Percentiles rank a stretch among this genome's conserved stretches.
These are phyloP conservation scores for Pterocarpus santalinus DNA, from an alignment of 306 rosid genomes.

Conservation along the genomic window DNA sequence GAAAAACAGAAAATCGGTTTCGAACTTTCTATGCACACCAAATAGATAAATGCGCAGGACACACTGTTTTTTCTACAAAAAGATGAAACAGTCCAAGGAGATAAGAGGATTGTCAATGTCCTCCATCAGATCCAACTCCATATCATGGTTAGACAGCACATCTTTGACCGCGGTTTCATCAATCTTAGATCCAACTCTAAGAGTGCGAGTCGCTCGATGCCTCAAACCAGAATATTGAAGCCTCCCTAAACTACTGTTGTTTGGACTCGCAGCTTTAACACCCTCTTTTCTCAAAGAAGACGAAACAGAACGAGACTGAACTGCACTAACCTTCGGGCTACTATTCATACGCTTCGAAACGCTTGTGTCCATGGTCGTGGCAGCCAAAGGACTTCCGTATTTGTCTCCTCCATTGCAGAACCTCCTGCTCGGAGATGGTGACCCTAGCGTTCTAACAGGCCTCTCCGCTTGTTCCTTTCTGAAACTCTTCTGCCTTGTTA, in stretches of 20 bases:
- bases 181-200: conserved; percentile 64
- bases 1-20: not conserved
- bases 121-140: conserved; percentile 59
- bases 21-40: conserved; percentile 30
- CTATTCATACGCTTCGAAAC: conserved; percentile 42
- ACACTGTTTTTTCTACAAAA: conserved; percentile 60
- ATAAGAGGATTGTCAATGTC: conserved; percentile 87
- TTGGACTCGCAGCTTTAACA: conserved; percentile 50
- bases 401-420: conserved; percentile 45
- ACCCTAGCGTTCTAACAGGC: conserved; percentile 34
- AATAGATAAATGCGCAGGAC: not conserved
- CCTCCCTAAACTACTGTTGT: conserved; percentile 35
- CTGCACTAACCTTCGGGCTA: conserved; percentile 37
- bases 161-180: conserved; percentile 69
- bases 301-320: conserved; percentile 35
- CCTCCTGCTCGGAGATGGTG: conserved; percentile 77
- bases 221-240: conserved; percentile 52
- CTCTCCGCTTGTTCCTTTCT: conserved; percentile 51
- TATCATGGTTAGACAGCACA: conserved; percentile 48
- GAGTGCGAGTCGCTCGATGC: conserved; percentile 55
- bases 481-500: conserved; percentile 78
- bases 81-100: conserved; percentile 90
- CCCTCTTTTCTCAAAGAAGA: conserved; percentile 48
- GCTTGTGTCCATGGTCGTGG: not conserved
- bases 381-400: conserved; percentile 23